These are phyloP conservation scores for Artomyces pyxidatus DNA, from an alignment of 768 basidiomycete species.

Conservation along the genomic window DNA sequence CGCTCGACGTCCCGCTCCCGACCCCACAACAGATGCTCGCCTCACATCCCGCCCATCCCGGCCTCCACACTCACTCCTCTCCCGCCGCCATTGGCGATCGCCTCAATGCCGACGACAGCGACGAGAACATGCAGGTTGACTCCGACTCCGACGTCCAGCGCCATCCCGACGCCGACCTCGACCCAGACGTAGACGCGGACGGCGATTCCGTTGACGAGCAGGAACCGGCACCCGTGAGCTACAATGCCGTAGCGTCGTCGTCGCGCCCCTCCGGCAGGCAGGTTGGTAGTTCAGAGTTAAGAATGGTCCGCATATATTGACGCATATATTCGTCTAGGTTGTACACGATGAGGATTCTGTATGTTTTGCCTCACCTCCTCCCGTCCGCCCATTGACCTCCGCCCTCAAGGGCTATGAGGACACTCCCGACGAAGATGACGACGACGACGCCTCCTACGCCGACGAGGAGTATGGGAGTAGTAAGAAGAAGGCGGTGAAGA, in stretches of 20 bases:
- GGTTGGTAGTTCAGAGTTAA: constrained; percentile 20
- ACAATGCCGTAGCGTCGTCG: constrained; percentile 32
- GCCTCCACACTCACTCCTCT: constrained; percentile 18
- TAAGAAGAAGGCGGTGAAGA: constrained; percentile 52
- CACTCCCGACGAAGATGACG: constrained; percentile 41
- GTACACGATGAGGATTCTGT: constrained; percentile 42
- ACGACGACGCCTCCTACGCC: constrained; percentile 65
- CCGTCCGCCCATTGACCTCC: constrained; percentile 17
- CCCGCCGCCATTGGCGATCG: constrained; percentile 30
- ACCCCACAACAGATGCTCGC: constrained; percentile 12
- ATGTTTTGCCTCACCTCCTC: constrained; percentile 23
- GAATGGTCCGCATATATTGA: constrained; percentile 2
- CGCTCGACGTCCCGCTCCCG: constrained; percentile 15
- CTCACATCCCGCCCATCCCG: constrained; percentile 14
- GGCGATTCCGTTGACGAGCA: constrained; percentile 46
- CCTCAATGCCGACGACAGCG: constrained; percentile 33
- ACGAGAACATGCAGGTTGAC: constrained; percentile 66
- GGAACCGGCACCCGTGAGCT: constrained; percentile 30
- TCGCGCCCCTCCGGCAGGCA: constrained; percentile 23
- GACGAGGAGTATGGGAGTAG: constrained; percentile 56
- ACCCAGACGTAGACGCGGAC: constrained; percentile 58
- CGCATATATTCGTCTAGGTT: constrained; percentile 20
- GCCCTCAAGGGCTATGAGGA: constrained; percentile 49
- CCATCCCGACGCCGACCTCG: constrained; percentile 34
- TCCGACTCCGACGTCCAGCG: constrained; percentile 35